Evolutionary conservation across 2,329 filamentous ascomycete genomes (phyloP), one percentile per base, ranked within the genome.

Genomic region (Arthroderma uncinatum): DNA sequence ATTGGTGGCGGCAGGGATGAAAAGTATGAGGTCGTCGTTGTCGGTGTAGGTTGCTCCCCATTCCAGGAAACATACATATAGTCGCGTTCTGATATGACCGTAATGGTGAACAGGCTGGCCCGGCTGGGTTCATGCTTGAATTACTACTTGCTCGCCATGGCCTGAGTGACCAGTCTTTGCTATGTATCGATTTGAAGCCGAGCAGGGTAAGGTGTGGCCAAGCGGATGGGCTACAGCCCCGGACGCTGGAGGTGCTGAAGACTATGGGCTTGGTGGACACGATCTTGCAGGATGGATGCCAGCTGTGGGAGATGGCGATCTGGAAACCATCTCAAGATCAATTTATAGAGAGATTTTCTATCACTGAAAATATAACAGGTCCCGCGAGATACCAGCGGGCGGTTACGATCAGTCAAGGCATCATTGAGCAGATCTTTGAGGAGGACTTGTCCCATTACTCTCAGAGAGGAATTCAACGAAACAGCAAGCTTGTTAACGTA

Each of bases 341-440:
- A 7, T 21, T 6, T 28, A 58, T 60, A 14, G 59, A 58, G 33
- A 48, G 60, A 4, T 57, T 58, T 9, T 55, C 57, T 2, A 39
- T 56, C 33, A 48, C 54, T 21, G 54, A 53, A 7, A 56, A 56
- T 48, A 54, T 56, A 3, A 37, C 53, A 8, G 25, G 57, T 4
- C 50, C 36, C 19, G 39, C 59, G 14, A 60, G 66, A 1, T 87
- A 85, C 62, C 83, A 83, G 3, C 86, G 86, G 65, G 86, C 84
- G 54, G 83, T 85, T 0, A 78, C 86, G 1, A 72, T 88, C 12
- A 85, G 88, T 65, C 85, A 89, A 67, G 86, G 85, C 4, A 71
- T 81, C 61, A 87, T 88, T 58, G 85, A 89, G 71, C 77, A 82
- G 12, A 82, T 86, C 40, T 83, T 89, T 62, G 83, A 88, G 59